Base-by-base conservation (phyloP, 1,284 basidiomycete genomes). In the Tilletiaria anomala region DNA sequence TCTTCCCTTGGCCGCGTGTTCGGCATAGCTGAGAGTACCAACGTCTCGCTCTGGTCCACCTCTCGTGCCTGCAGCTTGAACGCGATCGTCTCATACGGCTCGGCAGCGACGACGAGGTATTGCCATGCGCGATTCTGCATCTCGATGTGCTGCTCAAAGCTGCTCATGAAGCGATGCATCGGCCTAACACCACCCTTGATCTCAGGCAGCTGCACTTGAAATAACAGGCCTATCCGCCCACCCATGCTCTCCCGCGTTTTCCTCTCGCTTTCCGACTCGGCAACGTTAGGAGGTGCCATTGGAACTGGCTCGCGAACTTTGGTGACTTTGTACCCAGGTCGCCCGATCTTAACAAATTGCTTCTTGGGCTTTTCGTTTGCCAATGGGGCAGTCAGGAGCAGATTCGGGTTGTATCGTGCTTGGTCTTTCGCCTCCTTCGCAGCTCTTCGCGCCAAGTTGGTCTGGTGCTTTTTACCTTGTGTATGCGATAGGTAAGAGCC, bases 391-490 rank as follows among this genome's bases (percentile, higher is more conserved):
- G 49, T 51, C 17, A 51, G 29, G 20, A 51, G 36, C 14, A 44
- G 32, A n/a, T 37, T 35, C 48, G 8, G 39, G 33, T 15, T 45
- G 40, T 5, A 53, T 48, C 32, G 61, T 43, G 32, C 58, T 42
- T 16, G 48, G 19, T 96, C 88, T 66, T 94, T 91, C 40, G 86
- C 83, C 72, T 97, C 93, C 43, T 81, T 77, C 10, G 91, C 91
- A 0, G 93, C 93, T 55, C 93, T 79, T 35, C 93, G 78, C 3
- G 91, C 93, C 24, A 99, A 78, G 66, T 97, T 97, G 1, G 91
- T 94, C 69, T 97, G 93, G 65, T 97, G 93, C 69, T 97, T 99
- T 72, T 97, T 97, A 21, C 93, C 93, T 72, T 97, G 93, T 0
- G 93, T 99, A 59, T 99, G 93, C 0, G 93, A 91, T 36, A 99